phyloP scores from a whole-genome alignment of 148 eudicot genomes.

The Rheum nobile region DNA sequence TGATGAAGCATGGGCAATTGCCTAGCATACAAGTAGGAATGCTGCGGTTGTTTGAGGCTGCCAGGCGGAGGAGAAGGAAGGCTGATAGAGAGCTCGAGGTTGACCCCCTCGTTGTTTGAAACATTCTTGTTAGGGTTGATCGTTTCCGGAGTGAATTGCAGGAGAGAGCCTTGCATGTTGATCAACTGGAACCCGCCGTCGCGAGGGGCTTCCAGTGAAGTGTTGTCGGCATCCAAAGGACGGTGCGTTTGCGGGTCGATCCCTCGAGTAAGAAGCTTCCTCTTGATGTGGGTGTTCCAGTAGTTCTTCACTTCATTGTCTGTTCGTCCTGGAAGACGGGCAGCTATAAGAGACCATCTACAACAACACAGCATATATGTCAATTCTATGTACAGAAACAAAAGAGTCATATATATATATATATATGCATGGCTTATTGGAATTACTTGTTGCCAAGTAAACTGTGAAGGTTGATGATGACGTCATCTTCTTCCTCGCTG shows the following conservation, averaged over 20 bases:
- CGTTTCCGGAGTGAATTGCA: constrained; percentile 14
- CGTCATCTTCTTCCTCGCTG: constrained; percentile 33
- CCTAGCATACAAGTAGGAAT: background rate
- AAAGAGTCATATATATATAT: too few species aligned
- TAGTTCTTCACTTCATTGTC: constrained; percentile 41
- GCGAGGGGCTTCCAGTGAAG: background rate
- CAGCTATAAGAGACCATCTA: constrained; percentile 42
- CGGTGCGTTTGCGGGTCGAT: constrained; percentile 35
- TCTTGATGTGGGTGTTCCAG: constrained; percentile 40
- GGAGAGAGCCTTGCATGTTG: constrained; percentile 21
- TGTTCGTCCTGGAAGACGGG: constrained; percentile 29
- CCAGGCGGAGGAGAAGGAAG: constrained; percentile 4
- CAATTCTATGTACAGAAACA: too few species aligned
- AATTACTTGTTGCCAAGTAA: constrained; percentile 31
- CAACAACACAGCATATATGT: background rate
- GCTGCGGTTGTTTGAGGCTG: background rate
- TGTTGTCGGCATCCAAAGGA: background rate
- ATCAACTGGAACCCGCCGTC: constrained; percentile 18
- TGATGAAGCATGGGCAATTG: background rate
- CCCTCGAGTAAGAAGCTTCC: constrained; percentile 36
- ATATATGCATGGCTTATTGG: background rate
- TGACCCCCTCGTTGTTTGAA: constrained; percentile 16
- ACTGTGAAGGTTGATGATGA: constrained; percentile 34
- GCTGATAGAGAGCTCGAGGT: constrained; percentile 19
- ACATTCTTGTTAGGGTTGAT: background rate